Base-by-base conservation (phyloP, 1,139 yeast genomes). In the Debaryomyces coudertii region DNA sequence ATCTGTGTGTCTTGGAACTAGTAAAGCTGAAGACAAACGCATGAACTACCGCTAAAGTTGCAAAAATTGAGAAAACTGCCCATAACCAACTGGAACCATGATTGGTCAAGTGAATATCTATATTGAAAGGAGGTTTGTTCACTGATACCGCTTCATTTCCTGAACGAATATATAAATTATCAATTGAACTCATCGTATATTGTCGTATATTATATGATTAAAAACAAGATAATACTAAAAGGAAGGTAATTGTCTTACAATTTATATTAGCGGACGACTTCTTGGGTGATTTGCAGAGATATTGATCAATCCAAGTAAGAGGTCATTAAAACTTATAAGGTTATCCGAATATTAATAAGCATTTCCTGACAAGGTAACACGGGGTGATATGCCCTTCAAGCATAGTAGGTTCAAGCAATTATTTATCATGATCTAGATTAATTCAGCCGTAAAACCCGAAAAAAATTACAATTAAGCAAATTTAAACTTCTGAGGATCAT, bases 51-150 rank as follows among this genome's bases (percentile, higher is more conserved):
- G 82, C 62, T 7, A 76, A 60, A 2, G 76, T 46, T 11, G 74
- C 73, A 58, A 83, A 80, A 9, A 71, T 51, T 2, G 80, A 62
- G 56, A 85, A 82, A 15, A 72, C 86, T 1, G 90, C 79, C 89
- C 89, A 84, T 53, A 80, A 71, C 88, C 88, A 84, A 60, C 80
- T 80, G 6, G 87, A 80, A 56, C 90, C 90, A 53, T 79, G 82
- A 9, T 59, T 52, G 15, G 87, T 82, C 40, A 83, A 54, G 49
- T 78, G 80, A 57, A 82, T 76, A 50, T 78, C 82, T 45, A 74
- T 63, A 2, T 61, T 64, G 6, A 59, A 42, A 11, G 74, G 60
- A 2, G 70, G 64, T 15, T 81, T 76, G 56, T 83, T 83, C 47
- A 79, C 60, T 4, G 56, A 44, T 35, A 80, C 62, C 15, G 85